Conservation (phyloP, 371 early-diverging fungal species). For the Furculomyces boomerangus region DNA sequence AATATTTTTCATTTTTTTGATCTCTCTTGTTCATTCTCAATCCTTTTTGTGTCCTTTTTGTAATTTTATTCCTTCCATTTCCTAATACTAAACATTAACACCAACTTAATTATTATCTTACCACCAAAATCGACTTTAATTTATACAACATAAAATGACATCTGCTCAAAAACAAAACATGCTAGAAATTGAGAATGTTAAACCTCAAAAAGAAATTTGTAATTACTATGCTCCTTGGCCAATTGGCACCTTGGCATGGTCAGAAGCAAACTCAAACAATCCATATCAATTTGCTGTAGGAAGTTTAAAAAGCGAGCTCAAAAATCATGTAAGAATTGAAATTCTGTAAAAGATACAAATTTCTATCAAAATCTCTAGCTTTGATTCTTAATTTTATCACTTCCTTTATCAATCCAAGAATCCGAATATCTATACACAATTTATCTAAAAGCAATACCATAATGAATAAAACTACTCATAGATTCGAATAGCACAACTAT, state of each 20-base stretch:
- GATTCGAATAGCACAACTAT: slow-evolving; percentile 9
- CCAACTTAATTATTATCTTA: too few relatives aligned
- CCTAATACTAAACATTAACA: too few relatives aligned
- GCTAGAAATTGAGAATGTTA: background rate
- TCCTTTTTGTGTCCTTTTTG: too few relatives aligned
- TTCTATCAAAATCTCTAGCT: background rate
- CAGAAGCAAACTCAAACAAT: slow-evolving; percentile 37
- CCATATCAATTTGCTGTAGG: slow-evolving; percentile 52
- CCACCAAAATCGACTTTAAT: too few relatives aligned
- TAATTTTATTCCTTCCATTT: too few relatives aligned
- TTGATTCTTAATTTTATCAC: background rate
- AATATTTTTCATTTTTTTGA: too few relatives aligned
- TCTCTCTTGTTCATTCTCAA: too few relatives aligned
- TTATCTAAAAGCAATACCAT: background rate
- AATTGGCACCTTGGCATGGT: slow-evolving; percentile 76
- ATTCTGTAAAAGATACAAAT: background rate
- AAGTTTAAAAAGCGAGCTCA: slow-evolving; percentile 57
- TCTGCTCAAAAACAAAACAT: background rate
- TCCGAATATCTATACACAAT: background rate
- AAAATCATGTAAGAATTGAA: slow-evolving; percentile 24
- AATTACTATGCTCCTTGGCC: slow-evolving; percentile 71
- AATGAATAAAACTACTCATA: background rate
- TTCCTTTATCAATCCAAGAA: background rate
- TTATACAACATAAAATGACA: background rate
- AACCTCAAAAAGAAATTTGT: slow-evolving; percentile 49